phyloP scores from a whole-genome alignment of 2,329 filamentous ascomycete genomes.

The Phialemonium atrogriseum region DNA sequence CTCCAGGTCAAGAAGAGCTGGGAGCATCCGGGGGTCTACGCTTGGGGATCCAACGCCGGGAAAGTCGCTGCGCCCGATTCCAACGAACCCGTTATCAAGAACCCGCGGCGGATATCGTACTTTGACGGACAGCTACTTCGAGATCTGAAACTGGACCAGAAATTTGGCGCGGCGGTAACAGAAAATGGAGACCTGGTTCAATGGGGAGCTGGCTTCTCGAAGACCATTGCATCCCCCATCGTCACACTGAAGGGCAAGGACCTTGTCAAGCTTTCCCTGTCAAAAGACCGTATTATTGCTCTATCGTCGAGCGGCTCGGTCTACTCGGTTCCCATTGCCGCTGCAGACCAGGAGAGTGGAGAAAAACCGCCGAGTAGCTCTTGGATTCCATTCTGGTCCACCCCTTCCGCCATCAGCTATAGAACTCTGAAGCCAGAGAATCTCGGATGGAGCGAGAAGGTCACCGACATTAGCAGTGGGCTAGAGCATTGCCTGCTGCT shows the following conservation, averaged over 20 bases:
- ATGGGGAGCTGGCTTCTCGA: constrained; percentile 76
- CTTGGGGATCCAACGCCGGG: constrained; percentile 84
- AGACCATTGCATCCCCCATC: constrained; percentile 52
- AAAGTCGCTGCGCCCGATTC: constrained; percentile 80
- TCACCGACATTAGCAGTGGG: constrained; percentile 68
- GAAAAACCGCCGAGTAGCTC: constrained; percentile 39
- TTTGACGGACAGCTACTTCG: constrained; percentile 80
- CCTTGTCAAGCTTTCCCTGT: constrained; percentile 66
- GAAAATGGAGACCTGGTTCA: constrained; percentile 85
- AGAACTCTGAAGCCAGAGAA: constrained; percentile 59
- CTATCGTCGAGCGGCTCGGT: constrained; percentile 67
- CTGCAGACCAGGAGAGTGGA: constrained; percentile 59
- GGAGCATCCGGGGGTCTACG: constrained; percentile 80
- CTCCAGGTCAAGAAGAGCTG: constrained; percentile 77
- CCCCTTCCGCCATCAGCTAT: constrained; percentile 50
- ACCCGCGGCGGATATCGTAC: constrained; percentile 66
- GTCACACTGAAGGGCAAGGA: constrained; percentile 76
- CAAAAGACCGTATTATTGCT: constrained; percentile 74
- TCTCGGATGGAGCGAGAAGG: constrained; percentile 60
- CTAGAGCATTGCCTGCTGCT: constrained; percentile 81
- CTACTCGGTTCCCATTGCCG: constrained; percentile 76
- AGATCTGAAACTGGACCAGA: constrained; percentile 76
- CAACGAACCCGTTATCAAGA: constrained; percentile 69
- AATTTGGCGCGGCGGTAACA: constrained; percentile 78
- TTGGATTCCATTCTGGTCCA: constrained; percentile 70